Base-by-base conservation (phyloP, 2,329 filamentous ascomycete species). In the Fonsecaea multimorphosa region DNA sequence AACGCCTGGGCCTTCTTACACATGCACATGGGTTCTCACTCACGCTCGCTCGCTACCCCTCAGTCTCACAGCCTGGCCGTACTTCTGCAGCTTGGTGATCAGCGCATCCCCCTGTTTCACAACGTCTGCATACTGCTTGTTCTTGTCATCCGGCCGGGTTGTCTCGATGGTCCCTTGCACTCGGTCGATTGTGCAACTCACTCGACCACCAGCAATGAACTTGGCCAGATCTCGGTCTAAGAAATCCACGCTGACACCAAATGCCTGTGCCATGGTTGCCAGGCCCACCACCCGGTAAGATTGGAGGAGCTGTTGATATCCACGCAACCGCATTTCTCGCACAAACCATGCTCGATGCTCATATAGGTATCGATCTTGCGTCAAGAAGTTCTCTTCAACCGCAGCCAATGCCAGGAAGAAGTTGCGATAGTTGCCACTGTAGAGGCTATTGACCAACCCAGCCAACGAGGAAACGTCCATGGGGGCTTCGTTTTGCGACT, bases 31-130 rank as follows among this genome's bases (percentile, higher is more conserved):
- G 44, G 22, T 24, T 52, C 34, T 44, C 22, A 19, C 32, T 57
- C 84, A 97, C 74, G 92, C 92, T 74, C 95, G 87, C 85, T 99
- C 95, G 76, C 94, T 98, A 46, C 95, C 95, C 74, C 95, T 88
- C 80, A 99, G 84, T 76, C 95, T 87, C 70, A 99, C 95, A 1
- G 95, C 91, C 81, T 99, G 95, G 52, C 95, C 95, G 79, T 99
- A 99, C 85, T 99, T 99, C 82, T 99, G 95, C 73, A 99, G 84
- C 85, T 99, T 99, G 65, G 95, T 99, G 78, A 99, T 98, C 69
- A 99, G 85, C 80, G 96, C 91, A 79, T 99, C 95, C 34, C 95
- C 95, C 78, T 98, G 95, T 82, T 95, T 95, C 68, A 99, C 93
- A 40, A 98, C 93, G 74, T 99, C 95, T 74, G 93, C 91, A 81